Conservation (phyloP, 305 asterid genomes). For the Solanum hybrid region DNA sequence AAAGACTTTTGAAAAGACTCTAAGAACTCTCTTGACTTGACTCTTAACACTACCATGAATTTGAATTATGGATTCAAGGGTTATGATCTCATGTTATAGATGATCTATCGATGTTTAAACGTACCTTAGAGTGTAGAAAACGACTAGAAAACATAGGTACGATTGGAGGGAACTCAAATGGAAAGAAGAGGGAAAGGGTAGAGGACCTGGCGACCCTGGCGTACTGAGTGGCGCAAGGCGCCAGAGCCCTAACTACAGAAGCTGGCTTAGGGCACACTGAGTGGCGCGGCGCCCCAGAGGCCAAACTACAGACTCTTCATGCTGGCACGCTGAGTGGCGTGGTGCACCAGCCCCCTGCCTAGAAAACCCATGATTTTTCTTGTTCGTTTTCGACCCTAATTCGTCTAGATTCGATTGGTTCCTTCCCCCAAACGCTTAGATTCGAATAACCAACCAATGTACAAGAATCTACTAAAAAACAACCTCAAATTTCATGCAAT, state of each 20-base stretch:
- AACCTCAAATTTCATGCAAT: not conserved
- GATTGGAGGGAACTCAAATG: not conserved
- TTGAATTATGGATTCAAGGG: not conserved
- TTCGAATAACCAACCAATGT: not conserved
- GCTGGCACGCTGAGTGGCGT: fast-evolving
- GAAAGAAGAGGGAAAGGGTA: not conserved
- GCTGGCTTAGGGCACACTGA: not conserved
- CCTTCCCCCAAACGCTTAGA: not conserved
- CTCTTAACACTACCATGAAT: not conserved
- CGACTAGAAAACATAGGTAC: not conserved
- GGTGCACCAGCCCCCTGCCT: not conserved
- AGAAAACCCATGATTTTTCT: no score
- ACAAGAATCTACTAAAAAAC: not conserved
- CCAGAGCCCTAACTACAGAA: not conserved
- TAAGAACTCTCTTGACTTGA: not conserved
- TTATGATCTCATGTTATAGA: not conserved
- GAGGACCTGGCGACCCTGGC: not conserved
- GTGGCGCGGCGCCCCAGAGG: not conserved
- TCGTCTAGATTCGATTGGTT: not conserved
- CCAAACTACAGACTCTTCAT: not conserved
- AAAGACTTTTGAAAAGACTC: not conserved
- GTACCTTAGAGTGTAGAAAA: not conserved
- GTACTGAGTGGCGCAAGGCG: not conserved
- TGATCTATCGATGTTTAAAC: no score
- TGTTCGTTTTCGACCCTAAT: no score